These are phyloP conservation scores for Hypoxylon sp. DNA, from an alignment of 2,329 filamentous ascomycete genomes.

Conservation along the genomic window DNA sequence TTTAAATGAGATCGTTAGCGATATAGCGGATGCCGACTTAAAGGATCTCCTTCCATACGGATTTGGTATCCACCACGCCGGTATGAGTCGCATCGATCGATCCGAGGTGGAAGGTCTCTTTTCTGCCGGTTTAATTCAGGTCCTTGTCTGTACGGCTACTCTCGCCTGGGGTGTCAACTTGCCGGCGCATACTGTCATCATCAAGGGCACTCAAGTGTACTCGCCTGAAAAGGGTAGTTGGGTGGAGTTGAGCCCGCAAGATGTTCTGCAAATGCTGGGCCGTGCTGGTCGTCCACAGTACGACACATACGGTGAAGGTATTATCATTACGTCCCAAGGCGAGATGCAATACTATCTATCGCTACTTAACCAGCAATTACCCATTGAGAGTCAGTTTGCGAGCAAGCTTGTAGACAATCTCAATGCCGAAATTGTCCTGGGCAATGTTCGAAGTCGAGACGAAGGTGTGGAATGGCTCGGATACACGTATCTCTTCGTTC, in stretches of 20 bases:
- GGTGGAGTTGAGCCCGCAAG: conserved; percentile 96
- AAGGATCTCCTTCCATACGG: conserved; percentile 96
- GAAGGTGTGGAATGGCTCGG: conserved; percentile 99
- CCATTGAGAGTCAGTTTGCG: conserved; percentile 95
- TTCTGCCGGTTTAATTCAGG: conserved; percentile 87
- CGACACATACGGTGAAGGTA: conserved; percentile 97
- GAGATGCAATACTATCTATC: conserved; percentile 99
- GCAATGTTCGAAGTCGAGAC: conserved; percentile 89
- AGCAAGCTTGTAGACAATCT: conserved; percentile 94
- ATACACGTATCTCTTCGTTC: conserved; percentile 97
- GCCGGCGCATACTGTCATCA: conserved; percentile 96
- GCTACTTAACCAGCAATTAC: conserved; percentile 93
- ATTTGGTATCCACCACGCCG: conserved; percentile 97
- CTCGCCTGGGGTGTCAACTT: conserved; percentile 99
- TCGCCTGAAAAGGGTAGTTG: conserved; percentile 98
- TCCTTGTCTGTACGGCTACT: conserved; percentile 97
- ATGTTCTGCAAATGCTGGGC: conserved; percentile 98
- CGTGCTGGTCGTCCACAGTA: conserved; percentile 96
- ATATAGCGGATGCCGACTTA: conserved; percentile 83
- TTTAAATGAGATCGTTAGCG: conserved; percentile 81
- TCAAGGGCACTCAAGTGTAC: conserved; percentile 98
- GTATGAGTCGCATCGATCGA: conserved; percentile 95
- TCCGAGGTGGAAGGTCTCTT: conserved; percentile 96
- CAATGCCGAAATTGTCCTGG: conserved; percentile 94
- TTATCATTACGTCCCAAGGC: conserved; percentile 94